These are phyloP conservation scores for Clonostachys solani DNA, from an alignment of 2,329 filamentous ascomycete species.

Conservation along the genomic window DNA sequence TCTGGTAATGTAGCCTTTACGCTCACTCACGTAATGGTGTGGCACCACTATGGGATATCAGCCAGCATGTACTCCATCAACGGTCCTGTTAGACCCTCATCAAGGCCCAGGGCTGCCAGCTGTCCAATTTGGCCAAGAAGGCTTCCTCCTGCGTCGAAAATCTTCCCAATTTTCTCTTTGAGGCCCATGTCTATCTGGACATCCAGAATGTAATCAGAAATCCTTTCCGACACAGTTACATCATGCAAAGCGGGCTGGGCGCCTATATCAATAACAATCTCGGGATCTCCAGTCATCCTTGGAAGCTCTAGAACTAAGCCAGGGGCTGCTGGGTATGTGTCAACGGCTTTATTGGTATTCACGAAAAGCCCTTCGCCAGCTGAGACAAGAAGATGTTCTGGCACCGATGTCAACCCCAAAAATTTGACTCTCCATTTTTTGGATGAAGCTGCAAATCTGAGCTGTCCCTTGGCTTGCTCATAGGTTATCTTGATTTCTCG, in stretches of 20 bases:
- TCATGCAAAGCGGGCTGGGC: slow-evolving; percentile 5
- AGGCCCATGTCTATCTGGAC: slow-evolving; percentile 16
- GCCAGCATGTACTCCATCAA: slow-evolving; percentile 16
- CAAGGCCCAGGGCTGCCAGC: slow-evolving; percentile 14
- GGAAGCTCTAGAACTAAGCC: neutral
- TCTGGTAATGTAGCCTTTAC: no score
- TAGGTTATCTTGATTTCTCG: slow-evolving; percentile 1
- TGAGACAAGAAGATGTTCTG: neutral
- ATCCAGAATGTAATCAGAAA: slow-evolving; percentile 12
- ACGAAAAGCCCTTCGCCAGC: neutral
- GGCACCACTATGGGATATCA: slow-evolving; percentile 11
- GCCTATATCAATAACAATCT: slow-evolving; percentile 1
- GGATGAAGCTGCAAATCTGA: slow-evolving; percentile 1
- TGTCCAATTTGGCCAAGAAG: slow-evolving; percentile 11
- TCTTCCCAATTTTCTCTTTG: slow-evolving; percentile 16
- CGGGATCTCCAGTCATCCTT: neutral
- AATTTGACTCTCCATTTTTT: slow-evolving; percentile 5
- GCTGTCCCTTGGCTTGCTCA: slow-evolving; percentile 4
- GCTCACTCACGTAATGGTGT: neutral
- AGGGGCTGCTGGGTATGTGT: neutral
- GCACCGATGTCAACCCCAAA: neutral
- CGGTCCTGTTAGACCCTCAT: slow-evolving; percentile 13
- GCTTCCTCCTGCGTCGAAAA: slow-evolving; percentile 6
- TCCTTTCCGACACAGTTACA: slow-evolving; percentile 6
- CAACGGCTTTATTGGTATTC: neutral